Base-by-base conservation (phyloP, 2,329 filamentous ascomycete genomes). In the Tothia fuscella region DNA sequence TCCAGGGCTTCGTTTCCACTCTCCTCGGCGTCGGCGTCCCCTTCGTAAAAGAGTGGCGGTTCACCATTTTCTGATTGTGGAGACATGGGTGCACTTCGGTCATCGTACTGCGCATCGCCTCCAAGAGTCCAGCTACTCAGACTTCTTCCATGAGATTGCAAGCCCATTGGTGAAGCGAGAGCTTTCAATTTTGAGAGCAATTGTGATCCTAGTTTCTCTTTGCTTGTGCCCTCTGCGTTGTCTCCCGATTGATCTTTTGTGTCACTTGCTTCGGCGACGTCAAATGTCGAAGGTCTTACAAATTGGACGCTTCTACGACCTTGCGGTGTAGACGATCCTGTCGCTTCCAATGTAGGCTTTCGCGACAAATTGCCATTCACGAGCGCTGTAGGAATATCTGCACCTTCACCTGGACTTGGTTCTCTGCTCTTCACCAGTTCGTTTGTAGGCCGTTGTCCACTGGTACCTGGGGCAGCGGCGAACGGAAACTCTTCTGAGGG, bases 1-100 rank as follows among this genome's bases (percentile, higher is more conserved):
- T 94, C 88, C 40, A 87, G 85, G 0, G 79, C 83, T n/a, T n/a
- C n/a, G n/a, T n/a, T n/a, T n/a, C n/a, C n/a, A 33, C 86, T 93
- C 56, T 91, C 85, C 56, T 93, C 88, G 2, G 80, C 84, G 57
- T 91, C 85, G 1, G 82, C 79, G 53, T 82, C 80, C 12, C 70
- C 76, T 57, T 88, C 84, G 56, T 44, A 25, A 29, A 29, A 9
- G 10, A 9, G 10, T 9, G n/a, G n/a, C n/a, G n/a, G n/a, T n/a
- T n/a, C n/a, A n/a, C n/a, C n/a, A 14, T 29, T 14, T 29, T 14
- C 14, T 29, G 10, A 14, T 14, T 29, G 10, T 29, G 26, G 10
- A 10, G 32, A 20, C 9, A 10, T 10, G 12, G 32, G 32, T 17
- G 10, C 10, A 35, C 17, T 20, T 10, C 17, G 10, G 32, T 17